phyloP scores from a whole-genome alignment of 371 early-diverging fungal species.

The Mucor plumbeus region DNA sequence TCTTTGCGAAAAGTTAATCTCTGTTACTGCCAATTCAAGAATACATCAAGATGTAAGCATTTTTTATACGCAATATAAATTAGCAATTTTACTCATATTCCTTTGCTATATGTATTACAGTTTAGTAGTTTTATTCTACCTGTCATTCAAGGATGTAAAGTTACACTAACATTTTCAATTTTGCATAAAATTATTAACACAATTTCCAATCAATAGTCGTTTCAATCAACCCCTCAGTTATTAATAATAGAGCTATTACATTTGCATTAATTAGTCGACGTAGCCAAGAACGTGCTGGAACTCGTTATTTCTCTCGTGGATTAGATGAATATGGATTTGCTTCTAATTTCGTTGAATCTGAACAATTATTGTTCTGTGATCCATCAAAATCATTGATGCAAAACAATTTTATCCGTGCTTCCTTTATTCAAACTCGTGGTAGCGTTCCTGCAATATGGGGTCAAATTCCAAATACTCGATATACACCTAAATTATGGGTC shows the following conservation, averaged over 20 bases:
- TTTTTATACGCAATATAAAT: neutral
- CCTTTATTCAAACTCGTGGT: constrained; percentile 95
- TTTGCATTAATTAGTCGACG: constrained; percentile 85
- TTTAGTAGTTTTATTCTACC: constrained; percentile 84
- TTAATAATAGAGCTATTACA: constrained; percentile 65
- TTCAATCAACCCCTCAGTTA: constrained; percentile 48
- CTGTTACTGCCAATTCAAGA: constrained; percentile 20
- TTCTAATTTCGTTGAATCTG: constrained; percentile 98
- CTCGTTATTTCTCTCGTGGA: constrained; percentile 96
- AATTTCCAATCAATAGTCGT: constrained; percentile 44
- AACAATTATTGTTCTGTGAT: constrained; percentile 80
- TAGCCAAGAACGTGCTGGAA: constrained; percentile 73
- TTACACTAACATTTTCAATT: neutral
- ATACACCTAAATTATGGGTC: constrained; percentile 82
- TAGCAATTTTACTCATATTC: neutral
- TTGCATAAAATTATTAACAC: neutral
- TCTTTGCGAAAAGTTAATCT: constrained; percentile 67
- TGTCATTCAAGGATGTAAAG: constrained; percentile 88
- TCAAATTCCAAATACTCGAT: constrained; percentile 88
- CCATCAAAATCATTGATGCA: constrained; percentile 23
- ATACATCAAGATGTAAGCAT: constrained; percentile 43
- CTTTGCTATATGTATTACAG: constrained; percentile 49
- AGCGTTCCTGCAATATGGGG: constrained; percentile 97
- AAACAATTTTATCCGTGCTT: constrained; percentile 41
- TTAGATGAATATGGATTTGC: constrained; percentile 90